Evolutionary conservation across 2,329 filamentous ascomycete species (phyloP), one percentile per base, ranked within the genome.

Genomic region (Xylaria multiplex): DNA sequence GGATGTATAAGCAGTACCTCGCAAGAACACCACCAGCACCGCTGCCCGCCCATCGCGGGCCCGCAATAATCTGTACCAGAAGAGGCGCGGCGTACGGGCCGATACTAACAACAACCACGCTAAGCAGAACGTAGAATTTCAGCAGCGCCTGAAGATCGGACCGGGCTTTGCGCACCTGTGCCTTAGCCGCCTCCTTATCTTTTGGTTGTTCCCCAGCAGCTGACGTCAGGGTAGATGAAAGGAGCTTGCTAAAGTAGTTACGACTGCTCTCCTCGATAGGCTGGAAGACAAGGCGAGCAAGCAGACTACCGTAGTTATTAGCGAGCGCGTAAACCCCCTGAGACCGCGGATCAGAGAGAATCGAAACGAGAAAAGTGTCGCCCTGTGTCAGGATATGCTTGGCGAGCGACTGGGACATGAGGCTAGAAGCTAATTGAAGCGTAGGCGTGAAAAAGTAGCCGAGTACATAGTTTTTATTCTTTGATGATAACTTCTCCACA

Each of bases 361-460:
- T 81, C 16, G 92, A 90, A 69, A 99, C 90, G 56, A 98, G 88
- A 71, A 98, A 87, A 1, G 93, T 93, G 80, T 99, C 96, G 66
- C 95, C 96, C 80, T 98, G 93, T 0, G 96, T 98, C 59, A 99
- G 86, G 59, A 98, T 77, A 77, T 98, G 95, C 79, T 99, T 99
- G 74, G 98, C 88, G 22, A 93, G 80, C 42, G 92, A 94, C 80
- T 99, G 96, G 6, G 93, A 82, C 80, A 93, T 95, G 77, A 98
- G 87, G 74, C 91, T 96, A n/a, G 86, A 84, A 3, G 91, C 91
- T 3, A 98, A 86, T 16, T 85, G 85, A 32, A 96, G 81, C 1
- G 96, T 88, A 1, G 89, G 86, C 11, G 81, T 81, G 65, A 92
- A 91, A 75, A 97, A 93, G 68, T 86, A 85, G 2, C 83, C 83